Conservation (phyloP, 1,284 basidiomycete genomes). For the Moesziomyces sp. region DNA sequence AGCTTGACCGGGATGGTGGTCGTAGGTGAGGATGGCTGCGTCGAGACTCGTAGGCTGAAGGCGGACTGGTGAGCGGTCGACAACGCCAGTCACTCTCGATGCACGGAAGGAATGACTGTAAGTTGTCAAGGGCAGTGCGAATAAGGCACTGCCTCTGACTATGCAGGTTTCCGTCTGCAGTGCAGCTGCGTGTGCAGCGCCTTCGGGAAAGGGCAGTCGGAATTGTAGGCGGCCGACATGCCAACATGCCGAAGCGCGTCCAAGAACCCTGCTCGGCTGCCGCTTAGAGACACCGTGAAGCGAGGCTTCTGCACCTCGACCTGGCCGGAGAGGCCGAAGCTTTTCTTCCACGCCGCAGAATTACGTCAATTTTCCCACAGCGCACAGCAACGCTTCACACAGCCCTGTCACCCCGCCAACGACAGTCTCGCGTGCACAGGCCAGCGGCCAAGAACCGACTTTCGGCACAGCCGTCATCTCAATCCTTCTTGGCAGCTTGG, state of each 20-base stretch:
- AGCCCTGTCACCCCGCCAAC: background rate
- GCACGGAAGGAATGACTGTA: too few relatives aligned
- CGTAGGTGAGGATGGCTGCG: too few relatives aligned
- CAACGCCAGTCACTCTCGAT: too few relatives aligned
- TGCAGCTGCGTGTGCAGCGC: too few relatives aligned
- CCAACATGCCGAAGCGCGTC: background rate
- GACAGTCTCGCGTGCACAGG: background rate
- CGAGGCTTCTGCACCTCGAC: background rate
- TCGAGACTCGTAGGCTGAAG: too few relatives aligned
- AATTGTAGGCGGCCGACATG: background rate
- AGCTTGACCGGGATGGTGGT: too few relatives aligned
- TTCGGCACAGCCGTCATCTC: background rate
- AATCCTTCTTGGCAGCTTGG: background rate
- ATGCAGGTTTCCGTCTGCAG: too few relatives aligned
- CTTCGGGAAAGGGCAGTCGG: background rate
- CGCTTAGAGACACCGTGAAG: too few relatives aligned
- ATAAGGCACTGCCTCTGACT: too few relatives aligned
- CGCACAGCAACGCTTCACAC: conserved; percentile 1
- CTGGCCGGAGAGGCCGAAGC: too few relatives aligned
- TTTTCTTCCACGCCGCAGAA: conserved; percentile 1
- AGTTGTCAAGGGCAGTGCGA: too few relatives aligned
- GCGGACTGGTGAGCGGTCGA: too few relatives aligned
- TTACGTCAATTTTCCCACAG: conserved; percentile 15
- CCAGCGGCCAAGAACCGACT: background rate
- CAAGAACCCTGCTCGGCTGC: background rate